Percentiles rank a stretch among this genome's conserved stretches.
Evolutionary conservation across 2,329 filamentous ascomycete species (phyloP).

Genomic region (Fusarium udum): DNA sequence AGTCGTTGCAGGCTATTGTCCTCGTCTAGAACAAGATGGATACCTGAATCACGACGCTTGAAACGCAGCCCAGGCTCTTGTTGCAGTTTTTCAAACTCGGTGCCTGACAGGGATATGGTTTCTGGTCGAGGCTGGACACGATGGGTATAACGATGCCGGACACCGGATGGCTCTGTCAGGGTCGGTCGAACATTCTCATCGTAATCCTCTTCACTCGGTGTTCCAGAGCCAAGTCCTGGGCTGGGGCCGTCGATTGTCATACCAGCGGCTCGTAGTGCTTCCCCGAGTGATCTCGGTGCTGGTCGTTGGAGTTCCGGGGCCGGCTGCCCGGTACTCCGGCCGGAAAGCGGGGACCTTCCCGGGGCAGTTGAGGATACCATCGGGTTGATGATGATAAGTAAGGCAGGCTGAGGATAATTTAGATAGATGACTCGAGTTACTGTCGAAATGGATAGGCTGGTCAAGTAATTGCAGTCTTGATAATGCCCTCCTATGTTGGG

Average conservation of each 20-base stretch:
- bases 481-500: not conserved
- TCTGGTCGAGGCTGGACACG: conserved; percentile 1
- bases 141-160: conserved; percentile 30
- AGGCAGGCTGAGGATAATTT: not conserved
- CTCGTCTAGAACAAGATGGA: conserved; percentile 44
- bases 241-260: conserved; percentile 30
- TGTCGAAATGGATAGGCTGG: not conserved
- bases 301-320: conserved; percentile 18
- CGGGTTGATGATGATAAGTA: not conserved
- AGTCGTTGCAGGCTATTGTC: conserved; percentile 45
- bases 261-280: conserved; percentile 43
- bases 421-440: not conserved
- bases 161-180: conserved; percentile 27
- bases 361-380: conserved; percentile 24
- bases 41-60: conserved; percentile 37
- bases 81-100: conserved; percentile 5
- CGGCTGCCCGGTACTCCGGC: conserved; percentile 9
- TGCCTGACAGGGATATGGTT: conserved; percentile 12
- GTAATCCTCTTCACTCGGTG: conserved; percentile 58
- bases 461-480: not conserved
- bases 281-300: conserved; percentile 40
- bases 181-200: conserved; percentile 50
- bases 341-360: conserved; percentile 15
- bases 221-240: conserved; percentile 50
- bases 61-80: conserved; percentile 20